Percentiles rank a stretch among this genome's conserved stretches.
Evolutionary conservation across 306 rosid genomes (phyloP).

Genomic region (Glycine soja): DNA sequence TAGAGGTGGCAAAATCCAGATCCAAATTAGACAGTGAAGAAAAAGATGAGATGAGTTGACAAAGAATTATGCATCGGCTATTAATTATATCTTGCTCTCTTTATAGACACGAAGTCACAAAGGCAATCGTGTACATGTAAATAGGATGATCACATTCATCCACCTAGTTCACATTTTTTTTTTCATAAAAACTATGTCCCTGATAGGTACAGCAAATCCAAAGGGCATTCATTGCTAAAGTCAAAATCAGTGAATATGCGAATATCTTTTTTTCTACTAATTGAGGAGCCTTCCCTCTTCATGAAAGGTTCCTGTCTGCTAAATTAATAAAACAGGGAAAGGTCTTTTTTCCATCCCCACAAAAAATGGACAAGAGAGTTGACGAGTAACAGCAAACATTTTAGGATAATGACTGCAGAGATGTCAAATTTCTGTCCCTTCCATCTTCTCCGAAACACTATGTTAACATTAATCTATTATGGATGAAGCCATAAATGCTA

Average conservation of each 20-base stretch:
- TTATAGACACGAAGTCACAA: not conserved
- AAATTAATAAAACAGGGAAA: not conserved
- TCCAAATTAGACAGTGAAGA: not conserved
- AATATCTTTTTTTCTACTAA: not conserved
- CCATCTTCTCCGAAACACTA: slow-evolving; percentile 9
- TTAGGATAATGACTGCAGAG: slow-evolving; percentile 24
- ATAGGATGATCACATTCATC: slow-evolving; percentile 11
- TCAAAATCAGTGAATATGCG: slow-evolving; percentile 24
- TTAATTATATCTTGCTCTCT: not conserved
- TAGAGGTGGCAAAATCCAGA: slow-evolving; percentile 20
- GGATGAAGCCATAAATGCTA: slow-evolving; percentile 35
- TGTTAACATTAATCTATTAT: slow-evolving; percentile 8
- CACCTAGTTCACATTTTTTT: not conserved
- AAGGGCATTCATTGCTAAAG: not conserved
- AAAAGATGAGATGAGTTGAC: slow-evolving; percentile 10
- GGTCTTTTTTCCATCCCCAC: not conserved
- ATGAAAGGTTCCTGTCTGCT: slow-evolving; percentile 18
- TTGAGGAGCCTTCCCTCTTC: not conserved
- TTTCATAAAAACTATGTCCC: not conserved
- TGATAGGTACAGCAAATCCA: not conserved
- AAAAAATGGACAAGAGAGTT: slow-evolving; percentile 4
- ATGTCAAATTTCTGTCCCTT: not conserved
- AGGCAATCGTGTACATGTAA: not conserved
- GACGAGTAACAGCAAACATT: slow-evolving; percentile 3
- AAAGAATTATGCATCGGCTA: not conserved